Evolutionary conservation across 441 rosid genomes (phyloP).

Genomic region (Euphorbia schlechtendalii): DNA sequence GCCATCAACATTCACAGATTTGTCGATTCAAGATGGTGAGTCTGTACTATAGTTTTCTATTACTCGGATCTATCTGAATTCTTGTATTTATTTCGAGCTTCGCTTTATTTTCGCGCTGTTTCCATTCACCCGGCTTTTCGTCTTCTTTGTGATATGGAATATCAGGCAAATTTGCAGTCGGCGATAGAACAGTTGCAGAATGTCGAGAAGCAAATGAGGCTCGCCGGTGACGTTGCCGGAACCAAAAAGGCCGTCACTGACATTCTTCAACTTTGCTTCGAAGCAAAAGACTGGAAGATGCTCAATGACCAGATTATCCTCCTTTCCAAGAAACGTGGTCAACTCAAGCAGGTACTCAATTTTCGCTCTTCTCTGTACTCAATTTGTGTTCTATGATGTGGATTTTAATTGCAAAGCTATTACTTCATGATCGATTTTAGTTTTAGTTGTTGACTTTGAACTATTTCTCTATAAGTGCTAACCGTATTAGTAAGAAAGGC

Average conservation of each 20-base stretch:
- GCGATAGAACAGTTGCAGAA: slow-evolving; percentile 72
- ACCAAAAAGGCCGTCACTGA: slow-evolving; percentile 77
- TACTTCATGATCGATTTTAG: neutral
- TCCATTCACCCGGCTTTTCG: slow-evolving; percentile 6
- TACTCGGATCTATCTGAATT: slow-evolving; percentile 15
- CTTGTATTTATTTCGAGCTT: slow-evolving; percentile 6
- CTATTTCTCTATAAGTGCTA: neutral
- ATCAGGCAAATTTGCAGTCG: slow-evolving; percentile 60
- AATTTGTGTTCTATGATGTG: neutral
- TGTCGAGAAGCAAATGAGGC: slow-evolving; percentile 90
- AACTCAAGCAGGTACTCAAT: slow-evolving; percentile 73
- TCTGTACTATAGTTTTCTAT: neutral
- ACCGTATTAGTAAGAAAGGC: neutral
- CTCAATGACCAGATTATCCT: slow-evolving; percentile 80
- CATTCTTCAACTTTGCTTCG: slow-evolving; percentile 72
- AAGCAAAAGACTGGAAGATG: slow-evolving; percentile 79
- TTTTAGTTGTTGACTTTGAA: neutral
- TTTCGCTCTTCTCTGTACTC: neutral
- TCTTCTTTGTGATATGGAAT: slow-evolving; percentile 2
- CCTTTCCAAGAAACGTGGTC: slow-evolving; percentile 87
- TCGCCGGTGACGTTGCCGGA: slow-evolving; percentile 71
- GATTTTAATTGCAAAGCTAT: neutral
- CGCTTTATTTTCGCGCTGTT: neutral
- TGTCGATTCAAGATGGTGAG: slow-evolving; percentile 19
- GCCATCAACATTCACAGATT: neutral